Percentiles rank a stretch among this genome's conserved stretches.
phyloP scores from a whole-genome alignment of 345 rosid species.

The Eutrema japonicum region DNA sequence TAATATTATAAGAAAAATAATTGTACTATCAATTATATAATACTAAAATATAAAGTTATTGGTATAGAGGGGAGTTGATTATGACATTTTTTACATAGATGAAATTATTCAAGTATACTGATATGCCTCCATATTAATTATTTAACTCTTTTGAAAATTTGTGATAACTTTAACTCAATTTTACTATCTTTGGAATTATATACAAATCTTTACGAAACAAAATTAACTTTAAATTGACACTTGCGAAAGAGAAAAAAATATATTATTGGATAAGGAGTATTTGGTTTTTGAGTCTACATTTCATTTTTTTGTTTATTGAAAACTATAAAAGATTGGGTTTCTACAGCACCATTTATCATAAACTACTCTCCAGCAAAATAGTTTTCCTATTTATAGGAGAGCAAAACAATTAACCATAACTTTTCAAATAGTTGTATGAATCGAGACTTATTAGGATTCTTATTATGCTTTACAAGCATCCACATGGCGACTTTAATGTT shows the following conservation, averaged over 20 bases:
- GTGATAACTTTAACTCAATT: background rate
- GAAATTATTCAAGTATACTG: slow-evolving; percentile 4
- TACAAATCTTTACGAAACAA: background rate
- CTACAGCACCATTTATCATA: slow-evolving; percentile 1
- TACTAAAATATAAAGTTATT: slow-evolving; percentile 13
- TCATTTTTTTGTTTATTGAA: slow-evolving; percentile 19
- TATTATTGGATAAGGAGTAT: background rate
- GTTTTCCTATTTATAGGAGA: background rate
- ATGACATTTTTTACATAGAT: background rate
- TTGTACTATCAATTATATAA: slow-evolving; percentile 17
- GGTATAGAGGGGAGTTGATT: slow-evolving; percentile 5
- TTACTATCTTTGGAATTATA: background rate
- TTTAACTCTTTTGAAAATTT: background rate
- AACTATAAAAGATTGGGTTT: background rate
- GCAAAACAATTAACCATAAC: background rate
- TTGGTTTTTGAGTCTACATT: background rate
- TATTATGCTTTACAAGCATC: background rate
- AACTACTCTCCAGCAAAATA: slow-evolving; percentile 23
- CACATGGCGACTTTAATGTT: slow-evolving; percentile 21
- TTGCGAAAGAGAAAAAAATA: background rate
- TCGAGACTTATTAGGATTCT: slow-evolving; percentile 10
- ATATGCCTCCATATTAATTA: background rate
- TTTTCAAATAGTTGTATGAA: slow-evolving; percentile 22
- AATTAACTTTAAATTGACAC: background rate
- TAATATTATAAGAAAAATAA: slow-evolving; percentile 28